phyloP scores from a whole-genome alignment of 2,329 filamentous ascomycete genomes.

The Calonectria multiphialidica region DNA sequence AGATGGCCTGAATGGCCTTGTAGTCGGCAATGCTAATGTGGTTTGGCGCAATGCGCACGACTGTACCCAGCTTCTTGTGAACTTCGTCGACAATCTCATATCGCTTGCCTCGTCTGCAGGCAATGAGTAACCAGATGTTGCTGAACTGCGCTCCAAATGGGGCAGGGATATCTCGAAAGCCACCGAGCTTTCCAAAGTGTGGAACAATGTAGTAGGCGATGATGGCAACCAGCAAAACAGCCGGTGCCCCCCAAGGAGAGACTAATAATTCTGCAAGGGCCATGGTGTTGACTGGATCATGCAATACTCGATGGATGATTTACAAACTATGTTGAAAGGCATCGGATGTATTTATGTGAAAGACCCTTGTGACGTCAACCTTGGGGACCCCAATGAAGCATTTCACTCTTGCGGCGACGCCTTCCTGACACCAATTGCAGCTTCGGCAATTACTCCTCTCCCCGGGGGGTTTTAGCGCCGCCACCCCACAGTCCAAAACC shows the following conservation, averaged over 20 bases:
- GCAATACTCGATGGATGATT: neutral
- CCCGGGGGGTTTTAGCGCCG: neutral
- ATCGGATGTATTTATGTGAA: constrained; percentile 11
- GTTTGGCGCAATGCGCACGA: constrained; percentile 87
- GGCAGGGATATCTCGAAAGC: constrained; percentile 68
- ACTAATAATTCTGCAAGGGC: constrained; percentile 32
- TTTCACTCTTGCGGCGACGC: neutral
- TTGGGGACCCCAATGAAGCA: neutral
- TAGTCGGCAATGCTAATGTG: constrained; percentile 87
- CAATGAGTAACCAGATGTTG: constrained; percentile 83
- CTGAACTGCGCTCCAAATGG: constrained; percentile 76
- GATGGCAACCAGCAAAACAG: constrained; percentile 22
- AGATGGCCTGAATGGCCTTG: constrained; percentile 79
- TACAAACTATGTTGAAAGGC: neutral
- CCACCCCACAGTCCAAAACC: neutral
- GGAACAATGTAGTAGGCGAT: constrained; percentile 34
- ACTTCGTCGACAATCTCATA: constrained; percentile 74
- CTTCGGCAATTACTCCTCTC: constrained; percentile 10
- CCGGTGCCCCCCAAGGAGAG: constrained; percentile 34
- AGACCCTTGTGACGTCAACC: constrained; percentile 7
- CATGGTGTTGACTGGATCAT: constrained; percentile 21
- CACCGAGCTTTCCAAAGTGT: constrained; percentile 67
- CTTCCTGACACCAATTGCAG: neutral
- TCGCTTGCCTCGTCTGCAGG: constrained; percentile 73
- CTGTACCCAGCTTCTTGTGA: constrained; percentile 80